Conservation (phyloP, 495 filamentous ascomycete species). For the Hyaloscypha bicolor region DNA sequence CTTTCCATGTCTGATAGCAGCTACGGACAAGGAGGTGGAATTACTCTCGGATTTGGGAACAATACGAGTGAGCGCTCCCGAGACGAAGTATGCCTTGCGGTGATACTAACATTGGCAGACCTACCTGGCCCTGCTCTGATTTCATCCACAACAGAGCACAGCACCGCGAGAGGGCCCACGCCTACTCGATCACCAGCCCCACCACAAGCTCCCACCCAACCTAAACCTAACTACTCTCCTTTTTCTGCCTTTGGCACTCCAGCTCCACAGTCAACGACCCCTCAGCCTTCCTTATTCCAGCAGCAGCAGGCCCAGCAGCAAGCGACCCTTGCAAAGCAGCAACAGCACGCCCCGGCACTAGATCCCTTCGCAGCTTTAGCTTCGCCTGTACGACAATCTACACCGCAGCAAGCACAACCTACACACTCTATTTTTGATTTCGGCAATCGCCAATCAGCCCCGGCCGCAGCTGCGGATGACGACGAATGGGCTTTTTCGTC, state of each 20-base stretch:
- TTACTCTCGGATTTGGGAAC: slow-evolving; percentile 79
- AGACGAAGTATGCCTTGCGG: background rate
- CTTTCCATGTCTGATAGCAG: slow-evolving; percentile 50
- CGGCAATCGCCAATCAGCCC: slow-evolving; percentile 22
- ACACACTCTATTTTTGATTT: slow-evolving; percentile 31
- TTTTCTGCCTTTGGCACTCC: slow-evolving; percentile 58
- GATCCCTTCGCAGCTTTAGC: slow-evolving; percentile 77
- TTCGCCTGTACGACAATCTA: slow-evolving; percentile 47
- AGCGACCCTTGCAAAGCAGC: slow-evolving; percentile 36
- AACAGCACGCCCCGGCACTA: slow-evolving; percentile 33
- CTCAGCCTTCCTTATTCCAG: slow-evolving; percentile 46
- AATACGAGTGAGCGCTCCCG: slow-evolving; percentile 56
- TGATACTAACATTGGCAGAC: slow-evolving; percentile 25
- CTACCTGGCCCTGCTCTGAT: slow-evolving; percentile 55
- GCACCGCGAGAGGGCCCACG: slow-evolving; percentile 47
- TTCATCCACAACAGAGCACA: slow-evolving; percentile 63
- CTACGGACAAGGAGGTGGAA: slow-evolving; percentile 77
- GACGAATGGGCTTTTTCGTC: slow-evolving; percentile 97
- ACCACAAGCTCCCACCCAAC: slow-evolving; percentile 9
- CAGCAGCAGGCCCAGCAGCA: slow-evolving; percentile 45
- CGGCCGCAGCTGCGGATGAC: slow-evolving; percentile 56
- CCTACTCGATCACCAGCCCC: slow-evolving; percentile 38
- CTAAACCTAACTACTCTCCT: slow-evolving; percentile 60
- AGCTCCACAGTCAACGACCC: slow-evolving; percentile 43
- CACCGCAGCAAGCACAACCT: slow-evolving; percentile 39